These are phyloP conservation scores for Bolboschoenoplectus hybrid DNA, from an alignment of 202 grass and related monocot species.

Conservation along the genomic window DNA sequence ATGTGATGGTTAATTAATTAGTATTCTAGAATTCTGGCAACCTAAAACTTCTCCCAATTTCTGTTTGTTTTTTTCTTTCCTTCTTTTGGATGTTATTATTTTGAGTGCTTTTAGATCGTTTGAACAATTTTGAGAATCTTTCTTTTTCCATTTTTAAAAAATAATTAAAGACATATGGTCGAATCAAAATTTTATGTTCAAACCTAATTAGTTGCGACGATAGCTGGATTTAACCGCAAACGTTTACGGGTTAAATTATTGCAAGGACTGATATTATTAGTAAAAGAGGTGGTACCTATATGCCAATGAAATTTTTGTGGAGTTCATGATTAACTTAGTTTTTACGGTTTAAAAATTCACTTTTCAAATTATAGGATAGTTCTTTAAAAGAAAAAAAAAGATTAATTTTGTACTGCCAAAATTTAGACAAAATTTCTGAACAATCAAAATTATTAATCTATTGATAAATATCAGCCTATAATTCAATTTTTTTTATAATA, in stretches of 20 bases:
- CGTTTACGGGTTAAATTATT: background rate
- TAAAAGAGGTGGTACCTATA: too few relatives aligned
- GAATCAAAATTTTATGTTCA: background rate
- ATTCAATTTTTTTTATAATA: too few relatives aligned
- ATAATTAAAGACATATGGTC: background rate
- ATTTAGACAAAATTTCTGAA: too few relatives aligned
- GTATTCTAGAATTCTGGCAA: slow-evolving; percentile 18
- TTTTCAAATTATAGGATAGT: too few relatives aligned
- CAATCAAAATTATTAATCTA: too few relatives aligned
- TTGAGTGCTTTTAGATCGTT: background rate
- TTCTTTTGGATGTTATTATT: background rate
- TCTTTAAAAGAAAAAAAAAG: too few relatives aligned
- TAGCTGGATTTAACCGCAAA: background rate
- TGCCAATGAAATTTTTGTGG: too few relatives aligned
- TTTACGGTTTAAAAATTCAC: too few relatives aligned
- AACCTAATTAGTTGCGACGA: background rate
- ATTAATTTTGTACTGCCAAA: too few relatives aligned
- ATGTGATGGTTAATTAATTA: background rate
- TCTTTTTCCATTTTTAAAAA: background rate
- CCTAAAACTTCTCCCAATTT: slow-evolving; percentile 10
- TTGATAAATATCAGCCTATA: too few relatives aligned
- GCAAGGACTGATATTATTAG: background rate
- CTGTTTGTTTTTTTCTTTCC: background rate
- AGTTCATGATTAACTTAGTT: too few relatives aligned
- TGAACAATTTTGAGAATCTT: slow-evolving; percentile 14